Conservation (phyloP, 306 rosid genomes). For the Vicia faba region DNA sequence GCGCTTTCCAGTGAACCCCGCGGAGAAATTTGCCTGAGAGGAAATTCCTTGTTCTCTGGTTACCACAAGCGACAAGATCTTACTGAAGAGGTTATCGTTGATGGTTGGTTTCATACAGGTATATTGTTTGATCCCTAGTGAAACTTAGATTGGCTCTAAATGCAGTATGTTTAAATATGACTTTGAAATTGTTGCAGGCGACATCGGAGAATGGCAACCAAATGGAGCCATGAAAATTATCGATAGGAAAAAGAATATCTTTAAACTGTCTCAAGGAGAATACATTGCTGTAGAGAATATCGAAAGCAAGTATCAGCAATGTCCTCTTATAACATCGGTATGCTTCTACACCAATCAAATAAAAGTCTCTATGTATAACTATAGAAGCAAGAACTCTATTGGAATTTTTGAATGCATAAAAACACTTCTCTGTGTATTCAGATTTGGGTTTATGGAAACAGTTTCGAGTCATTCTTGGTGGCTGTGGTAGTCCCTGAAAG, state of each 20-base stretch:
- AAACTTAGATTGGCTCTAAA: not conserved
- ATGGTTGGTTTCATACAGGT: conserved; percentile 99
- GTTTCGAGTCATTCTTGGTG: conserved; percentile 93
- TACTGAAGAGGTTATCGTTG: conserved; percentile 70
- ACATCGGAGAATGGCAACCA: conserved; percentile 93
- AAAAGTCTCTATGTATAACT: too few species aligned
- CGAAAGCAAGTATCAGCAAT: conserved; percentile 73
- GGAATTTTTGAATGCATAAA: not conserved
- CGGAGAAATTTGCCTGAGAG: conserved; percentile 87
- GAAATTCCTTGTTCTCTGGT: conserved; percentile 72
- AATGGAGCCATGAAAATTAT: conserved; percentile 90
- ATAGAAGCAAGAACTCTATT: conserved; percentile 1
- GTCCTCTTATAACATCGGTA: conserved; percentile 84
- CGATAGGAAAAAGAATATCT: conserved; percentile 89
- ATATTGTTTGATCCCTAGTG: not conserved
- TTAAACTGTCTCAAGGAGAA: conserved; percentile 95
- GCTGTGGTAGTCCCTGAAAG: conserved; percentile 87
- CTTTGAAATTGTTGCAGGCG: conserved; percentile 60
- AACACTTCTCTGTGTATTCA: conserved; percentile 34
- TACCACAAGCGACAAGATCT: conserved; percentile 86
- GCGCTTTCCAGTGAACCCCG: conserved; percentile 71
- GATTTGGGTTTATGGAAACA: conserved; percentile 99
- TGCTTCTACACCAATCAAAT: conserved; percentile 26
- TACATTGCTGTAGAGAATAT: conserved; percentile 89
- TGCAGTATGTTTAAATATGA: conserved; percentile 17